Percentiles rank a stretch among this genome's conserved stretches.
These are phyloP conservation scores for Cytospora schulzeri DNA, from an alignment of 2,329 filamentous ascomycete species.

Conservation along the genomic window DNA sequence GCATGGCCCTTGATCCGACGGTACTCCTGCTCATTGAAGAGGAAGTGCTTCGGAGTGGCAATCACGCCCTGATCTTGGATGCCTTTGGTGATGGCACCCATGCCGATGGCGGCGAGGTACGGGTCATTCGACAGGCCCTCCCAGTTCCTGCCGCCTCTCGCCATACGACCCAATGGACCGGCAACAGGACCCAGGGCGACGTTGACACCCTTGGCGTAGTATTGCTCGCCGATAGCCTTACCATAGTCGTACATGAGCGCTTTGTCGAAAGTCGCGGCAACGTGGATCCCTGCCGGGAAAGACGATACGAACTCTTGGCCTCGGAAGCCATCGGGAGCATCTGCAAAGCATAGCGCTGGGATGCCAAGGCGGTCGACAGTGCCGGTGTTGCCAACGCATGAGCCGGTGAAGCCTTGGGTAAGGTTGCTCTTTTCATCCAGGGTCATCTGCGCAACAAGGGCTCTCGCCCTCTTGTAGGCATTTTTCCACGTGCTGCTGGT, in stretches of 20 bases:
- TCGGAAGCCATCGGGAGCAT: constrained; percentile 42
- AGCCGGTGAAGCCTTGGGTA: constrained; percentile 40
- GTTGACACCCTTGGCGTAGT: constrained; percentile 69
- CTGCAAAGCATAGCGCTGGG: constrained; percentile 47
- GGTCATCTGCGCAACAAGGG: constrained; percentile 42
- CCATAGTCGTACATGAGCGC: constrained; percentile 67
- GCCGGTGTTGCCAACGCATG: constrained; percentile 38
- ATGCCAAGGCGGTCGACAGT: constrained; percentile 41
- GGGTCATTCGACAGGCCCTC: constrained; percentile 56
- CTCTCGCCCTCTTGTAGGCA: constrained; percentile 40
- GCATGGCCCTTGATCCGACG: constrained; percentile 53
- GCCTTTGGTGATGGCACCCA: constrained; percentile 62
- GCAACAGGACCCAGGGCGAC: constrained; percentile 61
- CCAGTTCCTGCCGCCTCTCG: constrained; percentile 65
- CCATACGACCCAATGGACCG: constrained; percentile 64
- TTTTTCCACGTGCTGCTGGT: constrained; percentile 37
- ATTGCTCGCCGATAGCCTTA: constrained; percentile 68
- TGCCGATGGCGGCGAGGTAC: constrained; percentile 56
- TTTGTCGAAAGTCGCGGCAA: constrained; percentile 71
- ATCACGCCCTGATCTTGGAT: constrained; percentile 75
- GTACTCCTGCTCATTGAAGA: constrained; percentile 50
- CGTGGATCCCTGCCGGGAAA: constrained; percentile 70
- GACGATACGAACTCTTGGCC: constrained; percentile 40
- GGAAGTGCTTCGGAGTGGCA: constrained; percentile 67
- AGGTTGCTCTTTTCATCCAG: constrained; percentile 44